Conservation (phyloP, 208 protist species). For the Leptomonas seymouri region DNA sequence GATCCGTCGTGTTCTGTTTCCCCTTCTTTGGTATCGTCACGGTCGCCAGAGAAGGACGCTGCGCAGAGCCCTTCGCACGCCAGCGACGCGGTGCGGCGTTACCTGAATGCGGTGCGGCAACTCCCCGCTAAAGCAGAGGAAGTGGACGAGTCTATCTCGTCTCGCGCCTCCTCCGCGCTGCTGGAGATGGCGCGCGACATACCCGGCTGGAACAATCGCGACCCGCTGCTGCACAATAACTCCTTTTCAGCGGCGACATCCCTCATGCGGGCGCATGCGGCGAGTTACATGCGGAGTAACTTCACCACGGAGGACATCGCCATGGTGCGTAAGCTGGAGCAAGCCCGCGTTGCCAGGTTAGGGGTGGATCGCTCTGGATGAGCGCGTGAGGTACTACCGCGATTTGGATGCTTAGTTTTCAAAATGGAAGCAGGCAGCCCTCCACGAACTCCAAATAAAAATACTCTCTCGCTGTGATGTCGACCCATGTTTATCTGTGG, state of each 20-base stretch:
- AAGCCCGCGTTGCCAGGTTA: slow-evolving; percentile 37
- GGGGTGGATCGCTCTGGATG: neutral
- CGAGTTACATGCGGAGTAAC: slow-evolving; percentile 48
- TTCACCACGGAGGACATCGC: slow-evolving; percentile 57
- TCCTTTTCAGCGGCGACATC: slow-evolving; percentile 71
- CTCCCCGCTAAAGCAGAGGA: slow-evolving; percentile 14
- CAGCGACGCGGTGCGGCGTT: slow-evolving; percentile 37
- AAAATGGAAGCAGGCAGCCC: too few relatives aligned
- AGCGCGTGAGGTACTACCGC: neutral
- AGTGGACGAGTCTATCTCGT: slow-evolving; percentile 21
- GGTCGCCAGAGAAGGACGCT: slow-evolving; percentile 14
- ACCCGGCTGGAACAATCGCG: slow-evolving; percentile 72
- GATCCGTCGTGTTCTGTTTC: neutral
- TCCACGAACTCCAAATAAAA: too few relatives aligned
- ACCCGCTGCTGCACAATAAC: slow-evolving; percentile 88
- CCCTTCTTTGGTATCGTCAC: too few relatives aligned
- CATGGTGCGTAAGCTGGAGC: slow-evolving; percentile 50
- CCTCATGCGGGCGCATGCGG: slow-evolving; percentile 64
- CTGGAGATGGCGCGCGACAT: slow-evolving; percentile 38
- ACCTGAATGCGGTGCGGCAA: slow-evolving; percentile 45
- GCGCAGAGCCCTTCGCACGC: slow-evolving; percentile 6
- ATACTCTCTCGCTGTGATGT: too few relatives aligned
- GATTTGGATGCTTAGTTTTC: too few relatives aligned
- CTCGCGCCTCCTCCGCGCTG: slow-evolving; percentile 44
- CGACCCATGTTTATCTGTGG: too few relatives aligned